A percentile compares a stretch with the other conserved stretches of the same genome.
Evolutionary conservation across 352 stramenopile genomes (phyloP).

Genomic region (Pythium aristosporum): DNA sequence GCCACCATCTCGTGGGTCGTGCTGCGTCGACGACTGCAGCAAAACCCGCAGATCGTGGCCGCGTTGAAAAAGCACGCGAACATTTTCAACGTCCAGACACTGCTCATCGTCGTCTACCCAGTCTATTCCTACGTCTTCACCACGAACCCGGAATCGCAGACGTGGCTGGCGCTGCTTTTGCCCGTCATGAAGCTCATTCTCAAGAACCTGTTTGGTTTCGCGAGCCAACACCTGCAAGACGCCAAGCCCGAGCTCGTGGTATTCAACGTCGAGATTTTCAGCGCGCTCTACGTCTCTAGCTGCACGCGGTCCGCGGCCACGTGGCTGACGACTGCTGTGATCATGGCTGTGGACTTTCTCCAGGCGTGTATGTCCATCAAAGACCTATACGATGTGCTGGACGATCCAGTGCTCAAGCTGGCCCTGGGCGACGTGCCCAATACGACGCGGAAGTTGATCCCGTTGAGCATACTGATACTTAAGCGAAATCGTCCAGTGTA

Average conservation of each 20-base stretch:
- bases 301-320: constrained; percentile 34
- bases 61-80: constrained; percentile 12
- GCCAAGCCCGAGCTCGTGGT: constrained; percentile 24
- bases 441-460: neutral
- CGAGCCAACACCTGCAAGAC: constrained; percentile 24
- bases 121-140: constrained; percentile 22
- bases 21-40: neutral
- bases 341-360: constrained; percentile 24
- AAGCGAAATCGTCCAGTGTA: neutral
- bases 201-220: constrained; percentile 30
- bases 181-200: constrained; percentile 35
- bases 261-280: constrained; percentile 39
- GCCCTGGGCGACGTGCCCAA: neutral
- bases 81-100: constrained; percentile 16
- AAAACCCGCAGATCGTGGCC: neutral
- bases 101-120: constrained; percentile 20
- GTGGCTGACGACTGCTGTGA: constrained; percentile 16
- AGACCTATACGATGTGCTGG: constrained; percentile 15
- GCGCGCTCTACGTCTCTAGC: constrained; percentile 32
- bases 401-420: constrained; percentile 1
- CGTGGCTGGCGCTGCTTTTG: constrained; percentile 26
- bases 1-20: neutral
- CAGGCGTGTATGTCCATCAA: constrained; percentile 26
- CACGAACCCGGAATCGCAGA: neutral
- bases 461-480: constrained; percentile 6